Evolutionary conservation across 129 eudicot genomes (phyloP), one percentile per base, ranked within the genome.

Genomic region (Calendula officinalis): DNA sequence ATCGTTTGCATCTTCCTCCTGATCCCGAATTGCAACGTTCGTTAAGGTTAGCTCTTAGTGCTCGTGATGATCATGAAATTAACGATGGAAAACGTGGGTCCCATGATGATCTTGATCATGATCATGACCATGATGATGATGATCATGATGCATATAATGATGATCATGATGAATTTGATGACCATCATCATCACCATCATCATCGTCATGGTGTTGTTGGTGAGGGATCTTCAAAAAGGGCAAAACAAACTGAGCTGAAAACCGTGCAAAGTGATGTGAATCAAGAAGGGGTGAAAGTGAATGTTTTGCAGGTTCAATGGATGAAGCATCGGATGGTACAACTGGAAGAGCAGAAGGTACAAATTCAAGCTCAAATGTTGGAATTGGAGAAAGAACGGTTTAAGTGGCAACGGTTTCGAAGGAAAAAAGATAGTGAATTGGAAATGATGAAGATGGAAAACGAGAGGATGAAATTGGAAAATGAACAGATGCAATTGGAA

Each of bases 381-480:
- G 97, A 89, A 57, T 63, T 89, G 48, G 94, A 89, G 83, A 85
- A 79, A 75, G 90, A 89, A 77, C 76, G 86, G 73, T 81, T 78
- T 60, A 83, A 81, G 74, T 89, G 97, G 97, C 84, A 85, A 57
- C 79, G 85, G 40, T 78, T 73, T 69, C 72, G 97, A 67, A 50
- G 49, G 73, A 85, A 85, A 49, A 81, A 74, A 49, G 97, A 89
- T 13, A 16, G 75, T 39, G 97, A 85, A 62, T 40, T 89, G 72
- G 94, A 85, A 45, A 72, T 66, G 75, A 79, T 79, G 82, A 86
- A 54, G 67, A 78, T 80, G 75, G 94, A 89, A 74, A 89, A 85
- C 39, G 88, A 89, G 67, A 69, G 78, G 71, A 83, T 85, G 94
- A 85, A 71, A 45, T 79, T 89, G 41, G 94, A 85, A 75, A 89